Percentiles rank a stretch among this genome's conserved stretches.
phyloP scores from a whole-genome alignment of 129 eudicot species.

The Oenanthe sinensis region DNA sequence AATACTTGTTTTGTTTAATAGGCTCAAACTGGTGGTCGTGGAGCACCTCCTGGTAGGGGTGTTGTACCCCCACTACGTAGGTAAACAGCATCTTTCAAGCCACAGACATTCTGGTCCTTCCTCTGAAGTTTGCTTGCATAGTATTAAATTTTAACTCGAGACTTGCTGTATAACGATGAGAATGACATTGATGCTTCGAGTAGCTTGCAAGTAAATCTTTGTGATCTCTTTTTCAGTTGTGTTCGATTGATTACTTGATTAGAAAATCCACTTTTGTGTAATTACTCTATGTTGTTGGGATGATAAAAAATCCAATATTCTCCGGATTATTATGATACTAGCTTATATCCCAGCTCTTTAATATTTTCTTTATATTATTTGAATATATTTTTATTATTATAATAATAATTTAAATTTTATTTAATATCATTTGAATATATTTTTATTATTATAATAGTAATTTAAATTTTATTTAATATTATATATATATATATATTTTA shows the following conservation, averaged over 20 bases:
- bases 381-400: no score
- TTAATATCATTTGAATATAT: no score
- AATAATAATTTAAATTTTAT: no score
- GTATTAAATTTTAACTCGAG: background rate
- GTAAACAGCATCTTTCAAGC: conserved; percentile 17
- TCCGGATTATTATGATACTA: background rate
- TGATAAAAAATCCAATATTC: background rate
- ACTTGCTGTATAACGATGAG: background rate
- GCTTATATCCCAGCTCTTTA: background rate
- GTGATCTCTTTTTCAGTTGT: no score
- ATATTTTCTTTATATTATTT: no score
- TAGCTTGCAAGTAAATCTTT: no score
- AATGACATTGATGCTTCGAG: background rate
- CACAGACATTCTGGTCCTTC: conserved; percentile 2
- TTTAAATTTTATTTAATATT: no score
- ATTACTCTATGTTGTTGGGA: background rate
- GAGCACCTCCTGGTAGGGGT: conserved; percentile 69
- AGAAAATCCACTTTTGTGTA: background rate
- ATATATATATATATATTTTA: no score
- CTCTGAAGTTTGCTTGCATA: conserved; percentile 8
- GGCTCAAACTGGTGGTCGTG: conserved; percentile 88
- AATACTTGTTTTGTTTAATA: conserved; percentile 17
- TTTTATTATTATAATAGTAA: no score
- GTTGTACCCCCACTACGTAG: conserved; percentile 54
- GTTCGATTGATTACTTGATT: background rate